Evolutionary conservation across 1,139 yeast species (phyloP).

Genomic region (Sugiyamaella novakii): DNA sequence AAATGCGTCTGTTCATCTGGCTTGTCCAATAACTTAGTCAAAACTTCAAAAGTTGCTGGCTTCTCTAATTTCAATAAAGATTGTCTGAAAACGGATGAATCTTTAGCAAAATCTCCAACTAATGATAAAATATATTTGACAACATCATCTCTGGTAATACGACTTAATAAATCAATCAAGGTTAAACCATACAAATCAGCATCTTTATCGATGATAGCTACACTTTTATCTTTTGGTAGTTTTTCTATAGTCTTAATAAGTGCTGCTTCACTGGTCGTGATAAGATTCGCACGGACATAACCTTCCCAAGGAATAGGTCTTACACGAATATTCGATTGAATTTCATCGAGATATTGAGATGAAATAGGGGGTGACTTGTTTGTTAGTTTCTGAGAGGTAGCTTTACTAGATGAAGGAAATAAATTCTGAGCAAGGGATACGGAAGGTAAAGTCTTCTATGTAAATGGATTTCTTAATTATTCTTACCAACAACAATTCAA

Average conservation of each 20-base stretch:
- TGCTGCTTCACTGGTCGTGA: conserved; percentile 66
- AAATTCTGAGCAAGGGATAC: too few species aligned
- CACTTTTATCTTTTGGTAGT: conserved; percentile 40
- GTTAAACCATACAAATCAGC: conserved; percentile 59
- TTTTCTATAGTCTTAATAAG: conserved; percentile 67
- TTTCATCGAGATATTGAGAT: conserved; percentile 70
- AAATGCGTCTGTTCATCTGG: conserved; percentile 45
- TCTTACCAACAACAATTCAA: too few species aligned
- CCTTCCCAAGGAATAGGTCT: conserved; percentile 95
- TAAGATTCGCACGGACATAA: conserved; percentile 70
- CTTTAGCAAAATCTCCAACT: conserved; percentile 61
- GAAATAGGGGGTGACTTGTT: conserved; percentile 13
- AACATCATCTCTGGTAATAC: conserved; percentile 64
- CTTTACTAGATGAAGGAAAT: too few species aligned
- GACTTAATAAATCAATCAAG: conserved; percentile 57
- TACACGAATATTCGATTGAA: conserved; percentile 71
- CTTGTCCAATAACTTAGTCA: conserved; percentile 52
- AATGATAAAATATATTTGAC: conserved; percentile 72
- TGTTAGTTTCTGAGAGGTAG: not conserved
- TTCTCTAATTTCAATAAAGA: conserved; percentile 51
- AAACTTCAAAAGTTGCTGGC: conserved; percentile 56
- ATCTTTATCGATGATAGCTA: conserved; percentile 42
- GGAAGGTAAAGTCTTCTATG: too few species aligned
- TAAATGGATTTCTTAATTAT: too few species aligned
- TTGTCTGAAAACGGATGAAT: conserved; percentile 51